Conservation (phyloP, 202 grass and related monocot species). For the Digitaria exilis region DNA sequence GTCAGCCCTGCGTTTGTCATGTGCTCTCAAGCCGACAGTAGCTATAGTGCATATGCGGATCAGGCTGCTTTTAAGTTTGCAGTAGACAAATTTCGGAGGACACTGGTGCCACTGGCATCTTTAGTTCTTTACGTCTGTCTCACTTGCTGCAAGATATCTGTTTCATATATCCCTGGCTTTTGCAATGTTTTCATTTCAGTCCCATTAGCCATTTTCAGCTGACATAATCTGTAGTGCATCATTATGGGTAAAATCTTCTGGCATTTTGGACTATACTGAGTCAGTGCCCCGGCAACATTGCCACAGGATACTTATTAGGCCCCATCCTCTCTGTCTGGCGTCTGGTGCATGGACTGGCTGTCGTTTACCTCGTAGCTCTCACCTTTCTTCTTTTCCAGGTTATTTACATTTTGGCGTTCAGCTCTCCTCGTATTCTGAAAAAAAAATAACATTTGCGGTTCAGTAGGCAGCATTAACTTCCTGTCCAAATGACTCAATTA, state of each 20-base stretch:
- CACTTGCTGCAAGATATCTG: slow-evolving; percentile 20
- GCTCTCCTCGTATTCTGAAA: no score
- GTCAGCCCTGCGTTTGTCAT: background rate
- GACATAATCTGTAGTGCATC: background rate
- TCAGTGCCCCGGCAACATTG: slow-evolving; percentile 34
- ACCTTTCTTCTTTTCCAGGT: slow-evolving; percentile 99
- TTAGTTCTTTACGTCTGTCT: slow-evolving; percentile 13
- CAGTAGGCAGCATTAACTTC: background rate
- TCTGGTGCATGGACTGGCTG: slow-evolving; percentile 85
- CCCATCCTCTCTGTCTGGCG: slow-evolving; percentile 97
- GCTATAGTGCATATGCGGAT: background rate
- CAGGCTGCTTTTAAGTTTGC: background rate
- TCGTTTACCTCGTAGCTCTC: slow-evolving; percentile 94
- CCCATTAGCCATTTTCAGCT: background rate
- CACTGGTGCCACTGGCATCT: background rate
- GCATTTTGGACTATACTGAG: slow-evolving; percentile 46
- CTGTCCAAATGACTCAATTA: slow-evolving; percentile 10
- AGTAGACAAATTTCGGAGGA: background rate
- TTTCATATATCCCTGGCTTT: background rate
- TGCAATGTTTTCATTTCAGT: background rate
- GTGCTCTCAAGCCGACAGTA: background rate
- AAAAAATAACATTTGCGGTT: no score
- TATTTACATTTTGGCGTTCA: no score
- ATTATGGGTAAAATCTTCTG: background rate
- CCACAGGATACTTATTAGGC: slow-evolving; percentile 94